Conservation (phyloP, 768 basidiomycete species). For the Asterophora lycoperdoides region DNA sequence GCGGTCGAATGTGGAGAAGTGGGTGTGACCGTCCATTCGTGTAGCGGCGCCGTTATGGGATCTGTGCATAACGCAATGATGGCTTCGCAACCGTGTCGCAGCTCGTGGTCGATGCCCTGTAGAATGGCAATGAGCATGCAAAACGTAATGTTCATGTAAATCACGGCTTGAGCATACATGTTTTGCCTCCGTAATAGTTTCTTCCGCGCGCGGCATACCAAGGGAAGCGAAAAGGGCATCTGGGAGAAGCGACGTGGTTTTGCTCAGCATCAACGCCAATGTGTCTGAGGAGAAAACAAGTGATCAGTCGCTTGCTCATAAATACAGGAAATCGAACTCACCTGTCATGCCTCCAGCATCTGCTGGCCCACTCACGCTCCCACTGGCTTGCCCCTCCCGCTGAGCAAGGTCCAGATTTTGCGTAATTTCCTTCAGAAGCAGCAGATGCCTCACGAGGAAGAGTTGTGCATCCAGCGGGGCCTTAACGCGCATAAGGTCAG, state of each 20-base stretch:
- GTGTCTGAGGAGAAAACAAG: constrained; percentile 37
- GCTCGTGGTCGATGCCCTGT: constrained; percentile 82
- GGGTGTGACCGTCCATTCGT: constrained; percentile 41
- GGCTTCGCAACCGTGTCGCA: constrained; percentile 82
- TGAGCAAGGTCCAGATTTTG: constrained; percentile 65
- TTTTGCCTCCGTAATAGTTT: constrained; percentile 67
- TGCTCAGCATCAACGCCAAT: constrained; percentile 54
- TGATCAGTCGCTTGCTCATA: background rate
- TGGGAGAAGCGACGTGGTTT: constrained; percentile 58
- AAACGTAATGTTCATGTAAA: too few species aligned
- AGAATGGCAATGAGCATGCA: background rate
- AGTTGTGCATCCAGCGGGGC: constrained; percentile 68
- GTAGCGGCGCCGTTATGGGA: constrained; percentile 55
- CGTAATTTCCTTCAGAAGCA: constrained; percentile 89
- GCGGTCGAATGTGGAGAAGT: constrained; percentile 7
- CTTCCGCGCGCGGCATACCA: constrained; percentile 57
- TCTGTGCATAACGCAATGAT: constrained; percentile 64
- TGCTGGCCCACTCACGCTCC: constrained; percentile 11
- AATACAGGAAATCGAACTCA: constrained; percentile 18
- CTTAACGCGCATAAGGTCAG: constrained; percentile 55
- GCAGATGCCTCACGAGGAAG: constrained; percentile 86
- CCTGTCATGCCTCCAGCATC: constrained; percentile 58
- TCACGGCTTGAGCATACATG: constrained; percentile 41
- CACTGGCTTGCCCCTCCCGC: constrained; percentile 38
- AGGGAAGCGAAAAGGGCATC: constrained; percentile 68